These are phyloP conservation scores for Neophaeococcomyces mojaviensis DNA, from an alignment of 2,329 filamentous ascomycete species.

Conservation along the genomic window DNA sequence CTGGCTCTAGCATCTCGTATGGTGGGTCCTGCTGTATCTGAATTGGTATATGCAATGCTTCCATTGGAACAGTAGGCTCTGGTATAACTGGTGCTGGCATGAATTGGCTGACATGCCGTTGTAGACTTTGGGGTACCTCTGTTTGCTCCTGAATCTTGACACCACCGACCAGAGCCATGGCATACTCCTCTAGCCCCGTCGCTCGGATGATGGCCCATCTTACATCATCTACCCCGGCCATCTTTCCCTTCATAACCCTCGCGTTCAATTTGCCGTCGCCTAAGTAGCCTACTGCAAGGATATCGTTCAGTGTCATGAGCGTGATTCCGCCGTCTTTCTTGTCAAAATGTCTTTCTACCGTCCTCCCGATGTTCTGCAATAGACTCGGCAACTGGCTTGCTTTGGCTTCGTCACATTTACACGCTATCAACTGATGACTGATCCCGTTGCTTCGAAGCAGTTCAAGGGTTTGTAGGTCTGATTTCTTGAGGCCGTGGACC, in stretches of 20 bases:
- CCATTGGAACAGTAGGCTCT: no score
- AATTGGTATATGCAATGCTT: no score
- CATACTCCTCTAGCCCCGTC: slow-evolving; percentile 45
- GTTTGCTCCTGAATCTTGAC: no score
- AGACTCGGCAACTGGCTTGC: slow-evolving; percentile 31
- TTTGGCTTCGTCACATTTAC: slow-evolving; percentile 50
- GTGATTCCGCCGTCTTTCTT: slow-evolving; percentile 25
- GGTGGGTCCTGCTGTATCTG: no score
- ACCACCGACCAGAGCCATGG: slow-evolving; percentile 13
- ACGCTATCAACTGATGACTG: slow-evolving; percentile 58
- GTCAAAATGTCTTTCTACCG: slow-evolving; percentile 34
- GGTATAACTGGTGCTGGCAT: no score
- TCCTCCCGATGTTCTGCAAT: slow-evolving; percentile 33
- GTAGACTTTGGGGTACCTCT: no score
- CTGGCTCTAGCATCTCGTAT: no score
- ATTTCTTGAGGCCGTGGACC: slow-evolving; percentile 55
- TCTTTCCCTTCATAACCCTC: slow-evolving; percentile 37
- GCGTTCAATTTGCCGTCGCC: slow-evolving; percentile 53
- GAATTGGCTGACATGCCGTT: no score
- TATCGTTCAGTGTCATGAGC: slow-evolving; percentile 28
- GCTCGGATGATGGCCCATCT: slow-evolving; percentile 59
- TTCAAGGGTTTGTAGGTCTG: slow-evolving; percentile 50
- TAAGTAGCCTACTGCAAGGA: slow-evolving; percentile 31
- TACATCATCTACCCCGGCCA: slow-evolving; percentile 54
- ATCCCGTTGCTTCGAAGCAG: slow-evolving; percentile 51